Evolutionary conservation across 805 yeast species (phyloP).

Genomic region (Candida easanensis): DNA sequence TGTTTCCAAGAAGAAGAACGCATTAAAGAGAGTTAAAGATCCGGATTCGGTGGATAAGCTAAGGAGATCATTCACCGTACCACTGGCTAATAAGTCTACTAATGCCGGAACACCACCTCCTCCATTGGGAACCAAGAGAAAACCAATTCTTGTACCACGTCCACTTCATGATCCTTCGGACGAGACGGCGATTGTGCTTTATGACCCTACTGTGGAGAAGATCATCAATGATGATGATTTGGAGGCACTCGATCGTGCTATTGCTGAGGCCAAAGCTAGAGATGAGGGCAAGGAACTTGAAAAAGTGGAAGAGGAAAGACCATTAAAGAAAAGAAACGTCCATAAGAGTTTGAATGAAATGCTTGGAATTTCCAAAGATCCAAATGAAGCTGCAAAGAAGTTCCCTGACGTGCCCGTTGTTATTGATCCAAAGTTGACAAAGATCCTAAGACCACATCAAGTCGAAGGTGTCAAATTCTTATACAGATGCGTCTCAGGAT

Average conservation of each 20-base stretch:
- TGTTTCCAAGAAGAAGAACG: conserved; percentile 47
- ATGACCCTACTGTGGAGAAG: conserved; percentile 88
- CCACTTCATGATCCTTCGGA: conserved; percentile 94
- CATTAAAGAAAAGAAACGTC: conserved; percentile 35
- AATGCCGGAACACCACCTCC: conserved; percentile 54
- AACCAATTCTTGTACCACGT: conserved; percentile 70
- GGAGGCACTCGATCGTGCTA: conserved; percentile 32
- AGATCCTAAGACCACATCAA: conserved; percentile 91
- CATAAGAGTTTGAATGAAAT: conserved; percentile 77
- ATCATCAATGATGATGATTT: conserved; percentile 27
- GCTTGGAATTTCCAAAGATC: conserved; percentile 61
- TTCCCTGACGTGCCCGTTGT: conserved; percentile 93
- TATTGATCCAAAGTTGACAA: conserved; percentile 83
- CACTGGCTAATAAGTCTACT: conserved; percentile 42
- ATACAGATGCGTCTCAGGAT: conserved; percentile 87
- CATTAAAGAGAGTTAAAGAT: conserved; percentile 49
- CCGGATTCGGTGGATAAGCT: conserved; percentile 43
- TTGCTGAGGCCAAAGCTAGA: conserved; percentile 26
- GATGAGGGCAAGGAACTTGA: conserved; percentile 27
- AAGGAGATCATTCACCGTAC: conserved; percentile 55
- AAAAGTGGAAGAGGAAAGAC: conserved; percentile 19
- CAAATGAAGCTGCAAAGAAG: conserved; percentile 46
- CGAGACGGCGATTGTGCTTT: conserved; percentile 90
- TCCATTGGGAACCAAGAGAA: conserved; percentile 78
- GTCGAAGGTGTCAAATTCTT: conserved; percentile 91